A percentile compares a stretch with the other conserved stretches of the same genome.
phyloP scores from a whole-genome alignment of 1,284 basidiomycete species.

The Puccinia novopanici region DNA sequence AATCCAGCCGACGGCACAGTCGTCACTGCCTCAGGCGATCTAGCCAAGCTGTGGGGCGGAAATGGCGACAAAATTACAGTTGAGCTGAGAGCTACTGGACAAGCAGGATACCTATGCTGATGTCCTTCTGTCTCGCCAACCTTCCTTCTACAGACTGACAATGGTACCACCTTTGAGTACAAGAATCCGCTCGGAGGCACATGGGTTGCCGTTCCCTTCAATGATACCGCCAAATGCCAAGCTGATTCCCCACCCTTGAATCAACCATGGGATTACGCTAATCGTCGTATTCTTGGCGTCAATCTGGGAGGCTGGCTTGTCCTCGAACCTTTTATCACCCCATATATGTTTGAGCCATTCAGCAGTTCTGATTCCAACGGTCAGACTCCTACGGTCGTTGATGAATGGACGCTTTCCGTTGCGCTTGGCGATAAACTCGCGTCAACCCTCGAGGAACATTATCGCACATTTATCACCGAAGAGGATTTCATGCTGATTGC shows the following conservation, averaged over 20 bases:
- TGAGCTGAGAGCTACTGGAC: background rate
- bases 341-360: slow-evolving; percentile 37
- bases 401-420: slow-evolving; percentile 77
- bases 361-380: slow-evolving; percentile 56
- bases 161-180: slow-evolving; percentile 53
- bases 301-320: no score
- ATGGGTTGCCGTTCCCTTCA: slow-evolving; percentile 67
- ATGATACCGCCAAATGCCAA: slow-evolving; percentile 67
- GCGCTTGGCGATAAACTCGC: no score
- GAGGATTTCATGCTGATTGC: no score
- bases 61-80: slow-evolving; percentile 48
- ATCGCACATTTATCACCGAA: no score
- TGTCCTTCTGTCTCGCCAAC: background rate
- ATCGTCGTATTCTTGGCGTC: no score
- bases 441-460: no score
- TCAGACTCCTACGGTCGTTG: slow-evolving; percentile 62
- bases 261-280: slow-evolving; percentile 78
- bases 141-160: slow-evolving; percentile 35
- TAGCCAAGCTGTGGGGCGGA: slow-evolving; percentile 45
- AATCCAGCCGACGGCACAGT: background rate
- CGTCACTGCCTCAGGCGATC: background rate
- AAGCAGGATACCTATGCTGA: background rate
- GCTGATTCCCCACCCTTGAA: slow-evolving; percentile 64
- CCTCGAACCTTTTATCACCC: no score
- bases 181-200: no score